phyloP scores from a whole-genome alignment of 495 filamentous ascomycete genomes.

The Xylaria intraflava region DNA sequence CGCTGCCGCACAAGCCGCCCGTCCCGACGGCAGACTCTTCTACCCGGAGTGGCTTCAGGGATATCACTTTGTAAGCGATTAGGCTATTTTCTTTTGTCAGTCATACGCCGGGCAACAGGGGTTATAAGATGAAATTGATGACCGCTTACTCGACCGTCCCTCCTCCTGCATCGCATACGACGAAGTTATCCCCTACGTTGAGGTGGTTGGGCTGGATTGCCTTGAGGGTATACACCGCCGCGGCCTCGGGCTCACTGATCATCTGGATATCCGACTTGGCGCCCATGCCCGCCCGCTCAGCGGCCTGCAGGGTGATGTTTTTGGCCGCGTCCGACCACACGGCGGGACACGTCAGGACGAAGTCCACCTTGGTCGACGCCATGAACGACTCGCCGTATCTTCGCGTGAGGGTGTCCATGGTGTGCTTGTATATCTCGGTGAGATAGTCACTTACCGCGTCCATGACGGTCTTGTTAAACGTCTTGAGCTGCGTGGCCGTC shows the following conservation, averaged over 20 bases:
- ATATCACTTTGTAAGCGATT: conserved; percentile 62
- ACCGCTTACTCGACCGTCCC: conserved; percentile 58
- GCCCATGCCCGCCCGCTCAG: conserved; percentile 63
- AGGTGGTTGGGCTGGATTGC: conserved; percentile 59
- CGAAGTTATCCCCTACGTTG: conserved; percentile 61
- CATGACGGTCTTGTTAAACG: conserved; percentile 52
- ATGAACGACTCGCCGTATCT: conserved; percentile 59
- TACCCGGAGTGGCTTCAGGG: conserved; percentile 51
- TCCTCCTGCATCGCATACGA: conserved; percentile 73
- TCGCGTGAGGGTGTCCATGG: conserved; percentile 62
- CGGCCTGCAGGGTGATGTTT: conserved; percentile 56
- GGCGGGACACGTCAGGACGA: conserved; percentile 71
- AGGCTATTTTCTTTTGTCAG: conserved; percentile 37
- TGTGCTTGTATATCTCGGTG: conserved; percentile 63
- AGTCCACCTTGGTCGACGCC: conserved; percentile 54
- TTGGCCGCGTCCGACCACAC: conserved; percentile 77
- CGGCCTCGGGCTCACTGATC: conserved; percentile 71
- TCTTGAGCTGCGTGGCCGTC: conserved; percentile 65
- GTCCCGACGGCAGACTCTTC: conserved; percentile 61
- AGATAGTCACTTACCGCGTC: conserved; percentile 63
- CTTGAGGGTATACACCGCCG: conserved; percentile 65
- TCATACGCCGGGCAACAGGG: no score
- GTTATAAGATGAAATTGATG: conserved; percentile 16
- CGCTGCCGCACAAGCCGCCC: conserved; percentile 60
- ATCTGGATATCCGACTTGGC: conserved; percentile 52